Evolutionary conservation across 2,329 filamentous ascomycete species (phyloP).

Genomic region (Trichothecium sympodiale): DNA sequence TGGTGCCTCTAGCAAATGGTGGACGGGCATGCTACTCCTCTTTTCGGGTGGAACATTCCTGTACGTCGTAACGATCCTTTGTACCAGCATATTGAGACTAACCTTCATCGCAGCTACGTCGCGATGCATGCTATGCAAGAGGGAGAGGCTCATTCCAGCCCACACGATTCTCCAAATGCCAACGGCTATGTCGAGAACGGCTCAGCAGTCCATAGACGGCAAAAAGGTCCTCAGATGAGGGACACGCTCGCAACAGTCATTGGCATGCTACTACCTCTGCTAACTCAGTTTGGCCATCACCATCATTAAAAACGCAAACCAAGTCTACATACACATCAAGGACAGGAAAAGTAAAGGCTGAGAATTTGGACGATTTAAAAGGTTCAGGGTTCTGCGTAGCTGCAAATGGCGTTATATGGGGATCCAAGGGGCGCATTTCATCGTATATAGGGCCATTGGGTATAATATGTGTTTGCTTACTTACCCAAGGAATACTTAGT

Average conservation of each 20-base stretch:
- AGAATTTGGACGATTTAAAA: too few relatives aligned
- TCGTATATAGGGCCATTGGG: too few relatives aligned
- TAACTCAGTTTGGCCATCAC: conserved; percentile 57
- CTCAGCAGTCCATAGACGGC: conserved; percentile 33
- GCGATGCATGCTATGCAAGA: conserved; percentile 99
- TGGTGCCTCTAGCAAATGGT: conserved; percentile 63
- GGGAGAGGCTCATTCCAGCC: conserved; percentile 28
- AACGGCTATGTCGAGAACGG: conserved; percentile 46
- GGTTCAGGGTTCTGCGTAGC: too few relatives aligned
- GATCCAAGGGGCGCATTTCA: too few relatives aligned
- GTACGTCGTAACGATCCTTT: conserved; percentile 39
- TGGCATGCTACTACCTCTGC: conserved; percentile 67
- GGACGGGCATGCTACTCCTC: conserved; percentile 84
- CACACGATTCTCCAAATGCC: conserved; percentile 31
- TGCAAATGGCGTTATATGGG: too few relatives aligned
- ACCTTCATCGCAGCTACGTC: conserved; percentile 56
- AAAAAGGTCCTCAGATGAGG: conserved; percentile 48
- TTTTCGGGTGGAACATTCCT: conserved; percentile 95
- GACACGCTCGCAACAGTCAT: conserved; percentile 60
- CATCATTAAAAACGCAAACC: conserved; percentile 45
- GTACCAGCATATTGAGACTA: neutral
- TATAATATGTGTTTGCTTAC: too few relatives aligned
- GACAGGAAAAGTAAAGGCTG: too few relatives aligned
- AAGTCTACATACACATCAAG: too few relatives aligned
- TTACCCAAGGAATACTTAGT: too few relatives aligned